Conservation (phyloP, 352 stramenopile genomes). For the Phytophthora chlamydospora region DNA sequence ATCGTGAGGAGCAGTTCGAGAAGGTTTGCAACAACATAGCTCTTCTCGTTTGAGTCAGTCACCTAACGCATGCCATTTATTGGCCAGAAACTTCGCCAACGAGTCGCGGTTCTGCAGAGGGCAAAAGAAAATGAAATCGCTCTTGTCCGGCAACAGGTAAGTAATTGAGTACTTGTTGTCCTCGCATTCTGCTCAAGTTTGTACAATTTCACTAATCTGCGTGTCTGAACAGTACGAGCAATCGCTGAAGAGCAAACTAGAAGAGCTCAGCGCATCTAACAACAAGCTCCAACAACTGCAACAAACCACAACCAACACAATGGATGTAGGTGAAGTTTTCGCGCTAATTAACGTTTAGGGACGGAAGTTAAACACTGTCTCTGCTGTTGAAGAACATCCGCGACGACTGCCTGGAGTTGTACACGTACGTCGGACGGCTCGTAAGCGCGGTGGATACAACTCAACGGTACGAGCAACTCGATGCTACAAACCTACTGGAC, state of each 20-base stretch:
- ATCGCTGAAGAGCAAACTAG: slow-evolving; percentile 55
- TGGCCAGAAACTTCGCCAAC: slow-evolving; percentile 53
- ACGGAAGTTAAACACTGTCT: background rate
- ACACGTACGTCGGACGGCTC: slow-evolving; percentile 60
- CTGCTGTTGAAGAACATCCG: slow-evolving; percentile 53
- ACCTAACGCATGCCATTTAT: background rate
- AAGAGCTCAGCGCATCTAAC: slow-evolving; percentile 45
- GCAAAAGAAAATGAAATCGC: slow-evolving; percentile 75
- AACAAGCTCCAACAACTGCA: slow-evolving; percentile 49
- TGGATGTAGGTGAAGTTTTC: slow-evolving; percentile 49
- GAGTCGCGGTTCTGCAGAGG: slow-evolving; percentile 54
- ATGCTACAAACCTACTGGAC: no score
- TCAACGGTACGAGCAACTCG: slow-evolving; percentile 22
- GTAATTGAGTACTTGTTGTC: background rate
- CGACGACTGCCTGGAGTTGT: slow-evolving; percentile 73
- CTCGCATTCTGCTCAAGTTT: background rate
- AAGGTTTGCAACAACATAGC: slow-evolving; percentile 11
- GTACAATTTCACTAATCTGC: background rate
- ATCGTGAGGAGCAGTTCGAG: slow-evolving; percentile 37
- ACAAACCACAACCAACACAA: slow-evolving; percentile 32
- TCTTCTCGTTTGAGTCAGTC: background rate
- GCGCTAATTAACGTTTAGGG: no score
- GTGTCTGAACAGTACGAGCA: slow-evolving; percentile 59
- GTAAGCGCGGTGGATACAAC: slow-evolving; percentile 36
- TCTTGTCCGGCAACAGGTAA: slow-evolving; percentile 71